Percentiles rank a stretch among this genome's conserved stretches.
phyloP scores from a whole-genome alignment of 148 eudicot genomes.

The Chenopodium album region DNA sequence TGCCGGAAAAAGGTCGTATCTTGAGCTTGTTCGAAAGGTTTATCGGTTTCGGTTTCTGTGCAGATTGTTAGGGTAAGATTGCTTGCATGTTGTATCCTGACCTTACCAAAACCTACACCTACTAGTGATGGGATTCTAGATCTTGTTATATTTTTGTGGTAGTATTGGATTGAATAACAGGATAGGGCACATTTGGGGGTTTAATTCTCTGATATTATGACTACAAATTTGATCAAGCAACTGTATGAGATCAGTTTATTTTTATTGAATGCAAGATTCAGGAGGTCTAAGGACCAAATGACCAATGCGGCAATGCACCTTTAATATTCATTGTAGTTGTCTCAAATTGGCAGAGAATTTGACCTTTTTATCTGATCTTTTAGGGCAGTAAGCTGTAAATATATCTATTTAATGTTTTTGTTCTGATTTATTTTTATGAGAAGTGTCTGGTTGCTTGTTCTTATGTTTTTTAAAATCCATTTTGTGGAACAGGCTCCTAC shows the following conservation, averaged over 20 bases:
- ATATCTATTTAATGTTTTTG: not conserved
- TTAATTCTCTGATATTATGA: too few relatives aligned
- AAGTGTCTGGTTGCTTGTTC: not conserved
- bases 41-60: not conserved
- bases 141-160: too few relatives aligned
- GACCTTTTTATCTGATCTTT: not conserved
- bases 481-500: slow-evolving; percentile 56
- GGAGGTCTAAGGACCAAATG: not conserved
- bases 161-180: too few relatives aligned
- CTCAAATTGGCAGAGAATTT: not conserved
- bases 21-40: not conserved
- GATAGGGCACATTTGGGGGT: too few relatives aligned
- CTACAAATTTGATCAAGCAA: too few relatives aligned
- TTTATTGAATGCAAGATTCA: not conserved
- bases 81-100: too few relatives aligned
- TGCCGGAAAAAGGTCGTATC: not conserved
- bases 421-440: not conserved
- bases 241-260: too few relatives aligned
- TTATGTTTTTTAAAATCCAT: not conserved
- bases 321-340: not conserved
- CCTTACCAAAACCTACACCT: too few relatives aligned
- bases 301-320: not conserved
- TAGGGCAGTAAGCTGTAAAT: not conserved
- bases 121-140: not conserved
- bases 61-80: not conserved